Conservation (phyloP, 768 basidiomycete genomes). For the Suillus brevipes region DNA sequence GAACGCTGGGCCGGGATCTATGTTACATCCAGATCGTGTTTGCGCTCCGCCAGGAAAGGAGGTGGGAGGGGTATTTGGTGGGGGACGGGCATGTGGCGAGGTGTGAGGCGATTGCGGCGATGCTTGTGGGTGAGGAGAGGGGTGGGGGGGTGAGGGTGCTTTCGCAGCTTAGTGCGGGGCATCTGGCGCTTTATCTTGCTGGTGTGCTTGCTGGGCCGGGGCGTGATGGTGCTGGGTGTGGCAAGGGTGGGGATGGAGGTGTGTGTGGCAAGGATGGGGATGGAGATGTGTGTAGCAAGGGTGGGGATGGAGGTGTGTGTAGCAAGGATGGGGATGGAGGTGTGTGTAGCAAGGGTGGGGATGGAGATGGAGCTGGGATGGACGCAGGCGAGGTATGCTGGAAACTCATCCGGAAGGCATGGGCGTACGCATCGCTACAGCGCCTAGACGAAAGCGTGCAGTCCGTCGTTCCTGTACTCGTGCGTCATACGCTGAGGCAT, state of each 20-base stretch:
- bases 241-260: too few species aligned
- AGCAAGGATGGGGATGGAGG: too few species aligned
- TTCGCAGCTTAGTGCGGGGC: not conserved
- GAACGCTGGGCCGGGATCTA: not conserved
- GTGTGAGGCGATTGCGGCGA: not conserved
- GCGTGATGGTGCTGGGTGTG: too few species aligned
- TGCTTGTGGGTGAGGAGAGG: not conserved
- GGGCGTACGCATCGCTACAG: not conserved
- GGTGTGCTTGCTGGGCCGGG: not conserved
- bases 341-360: too few species aligned
- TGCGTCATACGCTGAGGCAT: not conserved
- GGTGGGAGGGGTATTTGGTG: not conserved
- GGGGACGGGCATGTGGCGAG: too few species aligned
- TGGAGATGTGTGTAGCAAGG: too few species aligned
- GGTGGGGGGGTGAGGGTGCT: not conserved
- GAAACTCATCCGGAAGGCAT: not conserved
- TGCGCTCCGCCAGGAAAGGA: not conserved
- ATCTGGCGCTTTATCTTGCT: not conserved
- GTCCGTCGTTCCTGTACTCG: not conserved
- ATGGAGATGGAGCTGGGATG: too few species aligned
- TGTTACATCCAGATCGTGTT: slow-evolving; percentile 5
- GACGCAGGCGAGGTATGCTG: not conserved
- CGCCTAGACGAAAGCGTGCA: not conserved
- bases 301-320: too few species aligned
- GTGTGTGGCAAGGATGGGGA: too few species aligned